A percentile compares a stretch with the other conserved stretches of the same genome.
Conservation (phyloP, 2,329 filamentous ascomycete species). For the Neophaeococcomyces mojaviensis region DNA sequence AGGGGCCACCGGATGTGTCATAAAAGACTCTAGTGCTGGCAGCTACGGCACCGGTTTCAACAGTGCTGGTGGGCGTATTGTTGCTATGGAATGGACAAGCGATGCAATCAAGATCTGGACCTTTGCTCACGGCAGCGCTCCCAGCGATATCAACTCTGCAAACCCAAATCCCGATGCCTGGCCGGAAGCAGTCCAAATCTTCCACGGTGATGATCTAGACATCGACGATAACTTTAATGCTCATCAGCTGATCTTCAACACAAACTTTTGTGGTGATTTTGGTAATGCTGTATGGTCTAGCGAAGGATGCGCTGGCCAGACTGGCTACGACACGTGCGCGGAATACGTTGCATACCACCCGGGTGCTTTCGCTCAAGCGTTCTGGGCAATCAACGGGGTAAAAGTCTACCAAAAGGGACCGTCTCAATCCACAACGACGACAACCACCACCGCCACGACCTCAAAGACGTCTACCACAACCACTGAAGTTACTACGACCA, state of each 20-base stretch:
- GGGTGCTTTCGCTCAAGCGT: constrained; percentile 59
- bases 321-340: constrained; percentile 50
- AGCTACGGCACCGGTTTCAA: constrained; percentile 51
- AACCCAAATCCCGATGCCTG: constrained; percentile 34
- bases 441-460: constrained; percentile 4
- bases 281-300: constrained; percentile 44
- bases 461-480: not conserved
- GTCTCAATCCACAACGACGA: constrained; percentile 5
- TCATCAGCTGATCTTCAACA: constrained; percentile 43
- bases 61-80: constrained; percentile 52
- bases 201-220: constrained; percentile 30
- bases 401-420: constrained; percentile 48
- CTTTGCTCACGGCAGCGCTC: constrained; percentile 40
- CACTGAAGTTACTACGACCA: not conserved
- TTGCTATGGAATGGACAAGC: constrained; percentile 69
- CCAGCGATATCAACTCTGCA: constrained; percentile 38
- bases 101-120: constrained; percentile 63
- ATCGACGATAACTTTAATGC: constrained; percentile 34
- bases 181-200: constrained; percentile 39
- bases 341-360: constrained; percentile 66
- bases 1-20: constrained; percentile 33
- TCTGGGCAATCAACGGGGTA: constrained; percentile 66
- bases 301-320: constrained; percentile 52
- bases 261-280: constrained; percentile 50
- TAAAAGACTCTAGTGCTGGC: constrained; percentile 21